Base-by-base conservation (phyloP, 2,329 filamentous ascomycete genomes). In the Macrophomina pseudophaseolina region DNA sequence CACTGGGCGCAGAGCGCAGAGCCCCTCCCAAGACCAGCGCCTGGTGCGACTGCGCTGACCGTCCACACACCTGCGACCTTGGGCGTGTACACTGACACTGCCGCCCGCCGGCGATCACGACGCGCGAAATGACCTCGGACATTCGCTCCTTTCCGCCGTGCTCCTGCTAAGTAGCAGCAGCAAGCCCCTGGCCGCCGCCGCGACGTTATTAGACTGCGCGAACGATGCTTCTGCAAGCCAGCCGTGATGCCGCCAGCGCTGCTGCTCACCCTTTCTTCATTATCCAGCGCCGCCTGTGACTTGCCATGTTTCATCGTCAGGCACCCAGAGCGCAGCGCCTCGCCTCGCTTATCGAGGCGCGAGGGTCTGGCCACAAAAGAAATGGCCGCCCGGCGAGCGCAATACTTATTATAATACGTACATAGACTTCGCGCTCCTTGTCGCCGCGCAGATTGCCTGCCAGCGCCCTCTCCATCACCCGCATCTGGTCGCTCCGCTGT, bases 221-320 rank as follows among this genome's bases (percentile, higher is more conserved):
- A 40, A 8, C 44, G 44, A 11, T 48, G 44, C 44, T 2, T n/a
- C 6, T 18, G 38, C 52, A 4, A 32, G n/a, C 58, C 42, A 32
- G 30, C 44, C 44, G 59, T 44, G n/a, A 40, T 53, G 59, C 58
- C 44, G 18, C 58, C 42, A 44, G 54, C 54, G 54, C 54, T 56
- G 53, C 35, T 38, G 32, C 8, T 28, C 30, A 48, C 42, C 40
- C 56, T 48, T 28, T 62, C 44, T 18, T 49, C 42, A 49, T 49
- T 49, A 62, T 48, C 32, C 48, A 16, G 60, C 33, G 48, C 46
- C 18, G 46, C 30, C 60, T 64, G 63, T 49, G 63, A 65, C 63
- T 30, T 48, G 63, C 28, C 63, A 38, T 56, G 64, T 66, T 66
- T 66, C 64, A 66, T 66, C 64, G 63, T 38, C 63, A 56, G 51